These are phyloP conservation scores for Tausonia pullulans DNA, from an alignment of 1,284 basidiomycete genomes.

Conservation along the genomic window DNA sequence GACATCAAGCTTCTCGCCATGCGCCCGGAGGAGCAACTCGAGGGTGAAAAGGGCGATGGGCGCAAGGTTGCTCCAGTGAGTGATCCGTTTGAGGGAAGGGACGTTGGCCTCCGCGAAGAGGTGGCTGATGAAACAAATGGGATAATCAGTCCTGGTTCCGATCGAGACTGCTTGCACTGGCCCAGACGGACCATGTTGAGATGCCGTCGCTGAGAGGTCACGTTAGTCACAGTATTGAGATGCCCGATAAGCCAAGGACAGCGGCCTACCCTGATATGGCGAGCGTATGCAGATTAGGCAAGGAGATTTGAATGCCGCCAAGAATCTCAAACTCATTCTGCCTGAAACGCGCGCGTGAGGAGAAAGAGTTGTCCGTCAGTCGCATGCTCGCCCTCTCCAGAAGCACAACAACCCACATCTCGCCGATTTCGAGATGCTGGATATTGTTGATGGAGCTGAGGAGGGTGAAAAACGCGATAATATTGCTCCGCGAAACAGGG, in stretches of 20 bases:
- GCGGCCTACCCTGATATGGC: slow-evolving; percentile 5
- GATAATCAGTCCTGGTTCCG: neutral
- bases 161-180: neutral
- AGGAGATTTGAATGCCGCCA: neutral
- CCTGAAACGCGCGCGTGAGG: neutral
- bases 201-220: neutral
- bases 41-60: neutral
- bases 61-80: slow-evolving; percentile 4
- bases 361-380: too few species aligned
- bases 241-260: too few species aligned
- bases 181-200: neutral
- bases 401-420: neutral
- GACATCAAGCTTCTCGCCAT: slow-evolving; percentile 5
- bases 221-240: too few species aligned
- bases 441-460: neutral
- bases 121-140: neutral
- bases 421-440: slow-evolving; percentile 13
- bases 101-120: slow-evolving; percentile 9
- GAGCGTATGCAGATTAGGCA: slow-evolving; percentile 12
- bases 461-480: slow-evolving; percentile 7
- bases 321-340: slow-evolving; percentile 1
- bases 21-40: neutral
- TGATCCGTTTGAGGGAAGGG: slow-evolving; percentile 5
- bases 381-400: neutral
- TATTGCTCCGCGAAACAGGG: slow-evolving; percentile 2